Evolutionary conservation across 2,329 filamentous ascomycete genomes (phyloP).

Genomic region (Aspergillus phoenicis): DNA sequence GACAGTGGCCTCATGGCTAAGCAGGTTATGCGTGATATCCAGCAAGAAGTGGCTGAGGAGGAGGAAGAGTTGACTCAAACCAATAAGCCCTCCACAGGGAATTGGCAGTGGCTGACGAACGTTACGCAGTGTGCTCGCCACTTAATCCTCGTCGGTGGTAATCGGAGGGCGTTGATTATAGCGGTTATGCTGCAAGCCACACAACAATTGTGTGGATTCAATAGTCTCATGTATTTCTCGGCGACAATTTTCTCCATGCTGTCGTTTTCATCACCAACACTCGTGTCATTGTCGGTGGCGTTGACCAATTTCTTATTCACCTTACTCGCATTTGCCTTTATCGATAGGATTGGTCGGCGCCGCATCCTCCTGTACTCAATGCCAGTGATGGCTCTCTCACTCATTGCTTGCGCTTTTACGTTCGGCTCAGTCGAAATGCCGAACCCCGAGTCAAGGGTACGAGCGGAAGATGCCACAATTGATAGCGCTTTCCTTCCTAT

Average conservation of each 20-base stretch:
- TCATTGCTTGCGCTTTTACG: constrained; percentile 70
- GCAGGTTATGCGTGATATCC: constrained; percentile 67
- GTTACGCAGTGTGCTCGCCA: constrained; percentile 31
- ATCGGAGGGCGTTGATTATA: constrained; percentile 73
- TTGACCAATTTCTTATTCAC: constrained; percentile 83
- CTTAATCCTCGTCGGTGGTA: constrained; percentile 48
- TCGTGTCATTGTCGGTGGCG: constrained; percentile 78
- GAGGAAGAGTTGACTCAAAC: constrained; percentile 45
- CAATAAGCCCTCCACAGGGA: constrained; percentile 22
- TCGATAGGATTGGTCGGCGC: constrained; percentile 77
- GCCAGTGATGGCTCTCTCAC: constrained; percentile 76
- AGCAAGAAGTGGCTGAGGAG: constrained; percentile 73
- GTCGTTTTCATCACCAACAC: constrained; percentile 75
- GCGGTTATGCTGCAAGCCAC: constrained; percentile 84
- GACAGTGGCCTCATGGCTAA: constrained; percentile 56
- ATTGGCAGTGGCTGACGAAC: constrained; percentile 30
- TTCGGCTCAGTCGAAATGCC: constrained; percentile 66
- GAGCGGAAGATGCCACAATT: constrained; percentile 25
- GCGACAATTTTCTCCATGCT: constrained; percentile 78
- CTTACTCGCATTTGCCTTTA: constrained; percentile 70
- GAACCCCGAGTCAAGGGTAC: constrained; percentile 23
- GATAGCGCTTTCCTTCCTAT: constrained; percentile 37
- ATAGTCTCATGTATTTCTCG: constrained; percentile 90
- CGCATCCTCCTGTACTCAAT: constrained; percentile 80
- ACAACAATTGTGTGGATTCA: constrained; percentile 88